Base-by-base conservation (phyloP, 768 basidiomycete genomes). In the Rhodosporidiobolus sp. region DNA sequence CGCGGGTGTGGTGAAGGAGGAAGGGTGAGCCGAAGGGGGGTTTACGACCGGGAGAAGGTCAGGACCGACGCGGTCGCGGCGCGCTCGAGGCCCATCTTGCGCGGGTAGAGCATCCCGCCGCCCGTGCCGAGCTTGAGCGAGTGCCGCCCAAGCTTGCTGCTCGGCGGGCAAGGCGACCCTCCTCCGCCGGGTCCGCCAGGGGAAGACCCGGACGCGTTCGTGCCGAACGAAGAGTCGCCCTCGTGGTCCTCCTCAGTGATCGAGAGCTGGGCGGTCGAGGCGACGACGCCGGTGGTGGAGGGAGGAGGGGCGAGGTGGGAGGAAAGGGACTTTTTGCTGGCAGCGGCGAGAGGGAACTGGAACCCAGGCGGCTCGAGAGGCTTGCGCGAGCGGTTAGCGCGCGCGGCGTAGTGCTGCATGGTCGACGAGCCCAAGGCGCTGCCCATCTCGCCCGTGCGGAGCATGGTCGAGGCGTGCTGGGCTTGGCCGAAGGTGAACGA, bases 401-500 rank as follows among this genome's bases (percentile, higher is more conserved):
- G 63, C 10, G n/a, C 34, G 65, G 32, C 19, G 56, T 38, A 20
- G 43, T 38, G 11, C 7, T 35, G 17, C 32, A 32, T 46, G 46
- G 59, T 48, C 32, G 65, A 28, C 43, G 56, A n/a, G 6, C 19
- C 10, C 61, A n/a, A 24, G 16, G 20, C 24, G 50, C 45, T 32
- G 16, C 46, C 9, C 12, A 17, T 48, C 19, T 62, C 67, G 28
- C 59, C 50, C n/a, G 67, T 38, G 38, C 46, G 46, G 28, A 75
- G 67, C 20, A 69, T 30, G 1, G 74, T 59, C 34, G 74, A 62
- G 0, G 70, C 74, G 35, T 68, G 63, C 35, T 71, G 70, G 6
- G 67, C 74, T 32, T 75, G 63, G 11, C 74, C 74, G 52, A 65
- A 75, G 20, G 74, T 75, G 70, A 75, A 76, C 7, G 71, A 67